Evolutionary conservation across 768 basidiomycete genomes (phyloP), one percentile per base, ranked within the genome.

Genomic region (Lentinula edodes): DNA sequence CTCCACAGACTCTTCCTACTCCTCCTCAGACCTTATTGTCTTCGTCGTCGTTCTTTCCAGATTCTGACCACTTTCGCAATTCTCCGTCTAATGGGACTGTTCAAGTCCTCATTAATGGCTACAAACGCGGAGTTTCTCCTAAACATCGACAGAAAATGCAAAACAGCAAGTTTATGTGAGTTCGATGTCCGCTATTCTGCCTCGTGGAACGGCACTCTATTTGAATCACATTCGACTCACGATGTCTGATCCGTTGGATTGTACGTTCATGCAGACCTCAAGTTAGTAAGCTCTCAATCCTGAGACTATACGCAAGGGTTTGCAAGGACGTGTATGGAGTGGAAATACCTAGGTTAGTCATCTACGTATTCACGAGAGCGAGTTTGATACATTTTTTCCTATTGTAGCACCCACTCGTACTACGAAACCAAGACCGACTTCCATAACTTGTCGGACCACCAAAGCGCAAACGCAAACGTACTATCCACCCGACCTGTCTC

Each of bases 31-130:
- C 48, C 42, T 43, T 43, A 6, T n/a, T n/a, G 42, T 16, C 42
- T 13, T 5, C 46, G 18, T 12, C 20, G 6, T 46, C 4, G 6
- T 23, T 20, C 2, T 20, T 8, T 9, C 9, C 9, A 48, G 9
- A 28, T 50, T 50, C 20, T 5, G 5, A 7, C 1, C 34, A 28
- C 2, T 28, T 28, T 28, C 28, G 28, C 28, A 4, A n/a, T 52
- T n/a, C 16, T n/a, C 41, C 39, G 15, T 8, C n/a, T 9, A 15
- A 3, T 9, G 41, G 55, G n/a, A 56, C 18, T n/a, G 23, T 74
- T 34, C 90, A 95, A 68, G 79, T 91, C 20, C 68, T 93, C 52
- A 90, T 91, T 64, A 91, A 90, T 63, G 92, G 93, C 2, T 74
- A 87, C n/a, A 87, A 83, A 66, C 85, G 92, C 50, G 92, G 93